These are phyloP conservation scores for Phytophthora agathidicida DNA, from an alignment of 352 stramenopile genomes.

Conservation along the genomic window DNA sequence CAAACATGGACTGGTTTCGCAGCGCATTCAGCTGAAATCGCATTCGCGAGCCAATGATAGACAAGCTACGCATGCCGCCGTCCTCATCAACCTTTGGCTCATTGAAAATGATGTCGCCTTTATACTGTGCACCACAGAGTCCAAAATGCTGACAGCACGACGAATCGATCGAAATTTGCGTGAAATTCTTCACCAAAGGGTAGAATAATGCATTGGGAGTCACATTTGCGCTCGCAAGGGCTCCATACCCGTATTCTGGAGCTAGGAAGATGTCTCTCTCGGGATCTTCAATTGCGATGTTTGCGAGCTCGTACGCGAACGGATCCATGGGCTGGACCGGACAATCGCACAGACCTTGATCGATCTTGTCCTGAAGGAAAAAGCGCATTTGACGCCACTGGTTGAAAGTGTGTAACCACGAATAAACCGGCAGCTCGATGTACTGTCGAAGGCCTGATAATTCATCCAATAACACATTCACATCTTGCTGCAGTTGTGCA, in stretches of 20 bases:
- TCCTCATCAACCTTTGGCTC: constrained; percentile 8
- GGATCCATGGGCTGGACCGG: constrained; percentile 77
- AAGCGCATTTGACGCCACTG: constrained; percentile 88
- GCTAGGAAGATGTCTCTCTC: constrained; percentile 12
- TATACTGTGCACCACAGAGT: constrained; percentile 87
- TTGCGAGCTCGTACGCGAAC: constrained; percentile 74
- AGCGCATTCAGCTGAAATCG: constrained; percentile 89
- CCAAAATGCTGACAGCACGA: constrained; percentile 90
- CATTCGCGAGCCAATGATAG: constrained; percentile 79
- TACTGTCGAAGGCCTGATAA: constrained; percentile 78
- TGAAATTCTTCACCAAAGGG: constrained; percentile 85
- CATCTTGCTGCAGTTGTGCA: constrained; percentile 44
- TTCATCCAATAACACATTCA: constrained; percentile 76
- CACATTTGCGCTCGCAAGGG: constrained; percentile 29
- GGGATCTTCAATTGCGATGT: constrained; percentile 16
- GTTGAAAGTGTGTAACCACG: constrained; percentile 89
- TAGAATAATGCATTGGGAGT: constrained; percentile 80
- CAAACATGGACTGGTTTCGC: constrained; percentile 88
- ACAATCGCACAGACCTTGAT: constrained; percentile 64
- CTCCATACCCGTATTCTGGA: constrained; percentile 16
- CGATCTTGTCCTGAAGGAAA: constrained; percentile 79
- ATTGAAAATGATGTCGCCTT: constrained; percentile 83
- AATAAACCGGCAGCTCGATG: constrained; percentile 85
- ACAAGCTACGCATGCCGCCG: constrained; percentile 14
- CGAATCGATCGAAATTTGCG: constrained; percentile 87